These are phyloP conservation scores for Rhizoctonia solani DNA, from an alignment of 1,284 basidiomycete species.

Conservation along the genomic window DNA sequence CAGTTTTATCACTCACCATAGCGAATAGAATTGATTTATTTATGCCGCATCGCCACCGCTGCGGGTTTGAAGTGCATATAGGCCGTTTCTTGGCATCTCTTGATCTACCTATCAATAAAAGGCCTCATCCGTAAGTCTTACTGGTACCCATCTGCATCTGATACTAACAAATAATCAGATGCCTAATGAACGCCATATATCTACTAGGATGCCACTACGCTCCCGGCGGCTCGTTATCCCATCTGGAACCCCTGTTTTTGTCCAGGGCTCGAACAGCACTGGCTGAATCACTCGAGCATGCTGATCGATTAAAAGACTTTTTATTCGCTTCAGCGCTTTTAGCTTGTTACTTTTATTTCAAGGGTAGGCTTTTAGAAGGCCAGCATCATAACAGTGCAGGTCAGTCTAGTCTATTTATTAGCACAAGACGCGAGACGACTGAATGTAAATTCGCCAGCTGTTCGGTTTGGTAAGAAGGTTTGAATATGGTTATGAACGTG, in stretches of 20 bases:
- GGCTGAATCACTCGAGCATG: slow-evolving; percentile 45
- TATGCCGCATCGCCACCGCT: slow-evolving; percentile 72
- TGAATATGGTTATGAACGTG: too few relatives aligned
- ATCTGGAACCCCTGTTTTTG: slow-evolving; percentile 37
- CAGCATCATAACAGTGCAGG: slow-evolving; percentile 69
- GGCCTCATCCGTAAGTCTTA: slow-evolving; percentile 54
- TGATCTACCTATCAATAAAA: slow-evolving; percentile 51
- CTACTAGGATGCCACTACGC: slow-evolving; percentile 78
- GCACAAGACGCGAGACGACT: slow-evolving; percentile 60
- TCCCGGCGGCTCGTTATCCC: slow-evolving; percentile 38
- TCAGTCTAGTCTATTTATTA: slow-evolving; percentile 64
- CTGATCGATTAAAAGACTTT: slow-evolving; percentile 51
- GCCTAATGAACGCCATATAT: slow-evolving; percentile 74
- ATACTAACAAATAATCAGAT: slow-evolving; percentile 38
- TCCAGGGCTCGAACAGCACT: slow-evolving; percentile 31
- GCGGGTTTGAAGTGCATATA: slow-evolving; percentile 66
- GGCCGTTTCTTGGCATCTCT: slow-evolving; percentile 59
- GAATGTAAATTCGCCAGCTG: slow-evolving; percentile 37
- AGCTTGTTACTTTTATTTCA: slow-evolving; percentile 71
- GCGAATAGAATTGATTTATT: slow-evolving; percentile 66
- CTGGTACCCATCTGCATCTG: background rate
- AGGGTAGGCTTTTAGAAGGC: slow-evolving; percentile 71
- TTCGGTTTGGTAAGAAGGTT: slow-evolving; percentile 16
- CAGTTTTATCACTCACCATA: background rate
- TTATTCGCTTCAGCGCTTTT: slow-evolving; percentile 63